phyloP scores from a whole-genome alignment of 305 asterid genomes.

The Plantago lanceolata region DNA sequence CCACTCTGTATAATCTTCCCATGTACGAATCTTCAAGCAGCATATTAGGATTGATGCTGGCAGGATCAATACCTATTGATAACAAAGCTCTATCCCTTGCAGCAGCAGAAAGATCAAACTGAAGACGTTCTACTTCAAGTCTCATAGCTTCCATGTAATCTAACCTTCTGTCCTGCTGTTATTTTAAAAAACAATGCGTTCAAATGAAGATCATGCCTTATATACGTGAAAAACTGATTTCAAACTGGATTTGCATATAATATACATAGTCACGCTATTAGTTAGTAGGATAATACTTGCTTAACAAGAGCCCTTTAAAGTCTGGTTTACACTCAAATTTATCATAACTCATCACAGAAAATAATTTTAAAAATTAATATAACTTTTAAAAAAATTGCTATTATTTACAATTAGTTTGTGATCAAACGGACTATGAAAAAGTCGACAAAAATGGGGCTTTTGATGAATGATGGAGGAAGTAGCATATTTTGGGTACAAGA shows the following conservation, averaged over 20 bases:
- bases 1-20: conserved; percentile 63
- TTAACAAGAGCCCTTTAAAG: no score
- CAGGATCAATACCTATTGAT: conserved; percentile 90
- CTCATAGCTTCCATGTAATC: conserved; percentile 77
- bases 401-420: no score
- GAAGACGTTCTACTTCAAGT: conserved; percentile 87
- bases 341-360: no score
- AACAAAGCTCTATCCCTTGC: conserved; percentile 90
- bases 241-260: background rate
- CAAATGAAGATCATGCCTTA: conserved; percentile 13
- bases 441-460: no score
- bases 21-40: conserved; percentile 67
- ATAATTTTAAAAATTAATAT: no score
- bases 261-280: no score
- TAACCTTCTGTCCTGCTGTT: conserved; percentile 66
- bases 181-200: conserved; percentile 15
- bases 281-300: no score
- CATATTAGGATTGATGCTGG: conserved; percentile 76
- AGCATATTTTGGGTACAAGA: no score
- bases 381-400: no score
- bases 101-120: conserved; percentile 82
- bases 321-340: no score
- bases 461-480: no score
- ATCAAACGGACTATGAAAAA: no score
- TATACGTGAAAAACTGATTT: conserved; percentile 6